phyloP scores from a whole-genome alignment of 129 eudicot genomes.

The Deinandra increscens region DNA sequence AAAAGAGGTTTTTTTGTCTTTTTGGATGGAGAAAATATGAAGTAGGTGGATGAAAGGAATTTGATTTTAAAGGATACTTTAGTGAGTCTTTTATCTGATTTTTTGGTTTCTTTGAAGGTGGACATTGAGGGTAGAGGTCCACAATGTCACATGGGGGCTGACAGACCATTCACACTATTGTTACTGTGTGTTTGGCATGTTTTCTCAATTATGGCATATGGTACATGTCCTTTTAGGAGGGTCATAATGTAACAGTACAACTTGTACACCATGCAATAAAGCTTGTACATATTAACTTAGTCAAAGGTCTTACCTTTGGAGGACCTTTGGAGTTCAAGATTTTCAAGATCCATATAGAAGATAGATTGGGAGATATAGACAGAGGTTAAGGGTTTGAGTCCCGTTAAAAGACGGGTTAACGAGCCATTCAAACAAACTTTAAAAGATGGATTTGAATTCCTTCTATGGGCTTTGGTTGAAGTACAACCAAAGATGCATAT shows the following conservation, averaged over 20 bases:
- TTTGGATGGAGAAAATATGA: conserved; percentile 15
- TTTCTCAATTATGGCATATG: conserved; percentile 43
- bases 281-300: conserved; percentile 19
- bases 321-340: conserved; percentile 2
- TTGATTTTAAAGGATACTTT: conserved; percentile 42
- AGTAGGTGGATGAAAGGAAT: conserved; percentile 34
- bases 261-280: conserved; percentile 21
- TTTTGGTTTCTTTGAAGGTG: conserved; percentile 61
- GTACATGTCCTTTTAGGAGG: conserved; percentile 37
- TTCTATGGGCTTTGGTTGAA: not conserved
- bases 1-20: conserved; percentile 23
- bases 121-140: conserved; percentile 54
- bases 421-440: too few species aligned
- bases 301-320: conserved; percentile 18
- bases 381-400: too few species aligned
- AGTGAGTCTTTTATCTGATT: conserved; percentile 53
- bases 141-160: conserved; percentile 78
- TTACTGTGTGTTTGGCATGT: conserved; percentile 23
- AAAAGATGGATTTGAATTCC: not conserved
- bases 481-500: not conserved
- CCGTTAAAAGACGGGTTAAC: too few species aligned
- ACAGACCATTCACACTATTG: conserved; percentile 38
- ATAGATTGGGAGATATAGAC: too few species aligned
- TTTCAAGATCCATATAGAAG: conserved; percentile 5
- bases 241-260: conserved; percentile 23